phyloP scores from a whole-genome alignment of 306 rosid species.

The Ormosia semicastrata region DNA sequence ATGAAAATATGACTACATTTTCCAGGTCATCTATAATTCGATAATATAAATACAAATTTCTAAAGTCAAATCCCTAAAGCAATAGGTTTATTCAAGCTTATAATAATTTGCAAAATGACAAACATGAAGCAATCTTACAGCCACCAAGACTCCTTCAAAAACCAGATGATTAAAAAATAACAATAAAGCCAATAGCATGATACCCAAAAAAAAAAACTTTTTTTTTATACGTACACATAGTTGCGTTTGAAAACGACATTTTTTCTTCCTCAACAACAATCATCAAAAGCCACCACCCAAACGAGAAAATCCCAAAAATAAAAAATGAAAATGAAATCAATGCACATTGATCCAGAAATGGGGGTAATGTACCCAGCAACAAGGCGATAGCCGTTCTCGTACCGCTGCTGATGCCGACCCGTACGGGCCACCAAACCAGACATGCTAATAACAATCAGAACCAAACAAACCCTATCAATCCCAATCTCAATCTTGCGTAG shows the following conservation, averaged over 20 bases:
- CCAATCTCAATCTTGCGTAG: background rate
- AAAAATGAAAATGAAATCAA: background rate
- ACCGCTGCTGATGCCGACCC: constrained; percentile 84
- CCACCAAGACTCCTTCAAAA: background rate
- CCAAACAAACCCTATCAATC: background rate
- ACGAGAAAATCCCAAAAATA: background rate
- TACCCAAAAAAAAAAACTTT: background rate
- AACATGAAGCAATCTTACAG: background rate
- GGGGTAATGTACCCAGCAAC: constrained; percentile 62
- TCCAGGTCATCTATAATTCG: background rate
- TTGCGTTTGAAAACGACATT: constrained; percentile 28
- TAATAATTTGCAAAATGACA: background rate
- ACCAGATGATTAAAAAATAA: background rate
- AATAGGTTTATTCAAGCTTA: background rate
- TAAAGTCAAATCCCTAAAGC: background rate
- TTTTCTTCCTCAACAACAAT: background rate
- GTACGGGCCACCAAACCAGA: constrained; percentile 87
- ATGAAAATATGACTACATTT: background rate
- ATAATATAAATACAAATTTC: no score
- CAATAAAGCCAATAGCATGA: background rate
- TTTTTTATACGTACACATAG: background rate
- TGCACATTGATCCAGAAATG: background rate
- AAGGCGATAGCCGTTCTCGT: constrained; percentile 80
- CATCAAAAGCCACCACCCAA: background rate
- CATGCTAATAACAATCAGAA: constrained; percentile 37